Percentiles rank a stretch among this genome's conserved stretches.
phyloP scores from a whole-genome alignment of 768 basidiomycete species.

The Tylopilus rubrobrunneus region DNA sequence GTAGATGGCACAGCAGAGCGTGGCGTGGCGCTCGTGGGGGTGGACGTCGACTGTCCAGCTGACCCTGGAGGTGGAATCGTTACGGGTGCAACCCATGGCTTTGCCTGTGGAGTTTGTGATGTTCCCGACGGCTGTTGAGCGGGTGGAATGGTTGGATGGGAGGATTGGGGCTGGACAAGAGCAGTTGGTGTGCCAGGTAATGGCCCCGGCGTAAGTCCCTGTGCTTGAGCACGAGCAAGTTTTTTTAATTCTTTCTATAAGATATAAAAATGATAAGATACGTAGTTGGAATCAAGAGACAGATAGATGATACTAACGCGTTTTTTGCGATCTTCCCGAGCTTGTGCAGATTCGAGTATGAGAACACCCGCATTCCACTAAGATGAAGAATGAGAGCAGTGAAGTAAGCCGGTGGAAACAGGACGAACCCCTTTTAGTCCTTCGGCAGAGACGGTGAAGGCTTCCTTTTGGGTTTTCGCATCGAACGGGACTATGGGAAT shows the following conservation, averaged over 20 bases:
- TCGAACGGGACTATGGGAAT: constrained; percentile 62
- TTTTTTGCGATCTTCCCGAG: constrained; percentile 73
- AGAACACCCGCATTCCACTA: constrained; percentile 68
- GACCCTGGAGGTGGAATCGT: constrained; percentile 30
- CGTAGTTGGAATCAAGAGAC: constrained; percentile 6
- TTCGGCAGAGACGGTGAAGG: constrained; percentile 68
- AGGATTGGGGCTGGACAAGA: constrained; percentile 34
- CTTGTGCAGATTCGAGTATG: constrained; percentile 67
- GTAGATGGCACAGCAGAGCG: constrained; percentile 25
- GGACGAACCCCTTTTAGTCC: constrained; percentile 66
- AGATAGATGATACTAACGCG: constrained; percentile 46
- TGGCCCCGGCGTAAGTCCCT: constrained; percentile 22
- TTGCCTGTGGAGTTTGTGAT: constrained; percentile 14
- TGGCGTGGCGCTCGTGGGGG: constrained; percentile 31
- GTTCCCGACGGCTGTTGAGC: constrained; percentile 23
- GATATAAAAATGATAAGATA: constrained; percentile 8
- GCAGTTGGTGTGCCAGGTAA: constrained; percentile 22
- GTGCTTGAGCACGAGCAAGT: constrained; percentile 54
- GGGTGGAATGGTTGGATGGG: constrained; percentile 20
- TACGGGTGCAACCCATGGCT: constrained; percentile 31
- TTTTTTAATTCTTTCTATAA: constrained; percentile 69
- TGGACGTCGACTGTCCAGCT: constrained; percentile 27
- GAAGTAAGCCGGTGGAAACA: constrained; percentile 11
- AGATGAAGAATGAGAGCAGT: constrained; percentile 9
- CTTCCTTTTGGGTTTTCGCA: constrained; percentile 61